Base-by-base conservation (phyloP, 1,139 yeast genomes). In the Magnusiomyces suaveolens region DNA sequence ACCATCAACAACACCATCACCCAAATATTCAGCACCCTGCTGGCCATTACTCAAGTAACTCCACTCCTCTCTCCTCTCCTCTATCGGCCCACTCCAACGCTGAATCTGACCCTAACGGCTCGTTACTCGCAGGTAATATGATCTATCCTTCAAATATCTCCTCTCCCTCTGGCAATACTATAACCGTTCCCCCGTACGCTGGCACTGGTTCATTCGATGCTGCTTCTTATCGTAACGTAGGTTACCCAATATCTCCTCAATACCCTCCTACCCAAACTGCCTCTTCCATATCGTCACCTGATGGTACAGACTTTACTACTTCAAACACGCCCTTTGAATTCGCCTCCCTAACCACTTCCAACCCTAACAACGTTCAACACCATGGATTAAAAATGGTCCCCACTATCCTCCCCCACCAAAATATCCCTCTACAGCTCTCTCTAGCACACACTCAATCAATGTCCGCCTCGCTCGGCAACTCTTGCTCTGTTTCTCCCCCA, bases 171-270 rank as follows among this genome's bases (percentile, higher is more conserved):
- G 20, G 3, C 3, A 44, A 44, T n/a, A 8, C n/a, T 16, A 18
- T 21, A 6, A 18, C 18, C 8, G 6, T 33, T 3, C 43, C 29
- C 3, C 29, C 50, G 6, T 33, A 12, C 3, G n/a, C 43, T 47
- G 38, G 39, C 23, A 3, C 48, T 16, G 48, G 33, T 21, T 46
- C 48, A 2, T 41, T 41, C 20, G 44, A 41, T 21, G 44, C 41
- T 38, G 49, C 41, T 6, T 33, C 50, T 14, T 33, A 21, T 14
- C 20, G 14, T 21, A 18, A 18, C 12, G n/a, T 26, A 3, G 50
- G 29, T 23, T 52, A 55, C 43, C 57, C 57, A 2, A 43, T 55
- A 21, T 48, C 57, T 43, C 57, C 57, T 21, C 57, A 53, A 21
- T 55, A 55, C 46, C 57, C 55, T 24, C 53, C 56, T 20, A 25